phyloP scores from a whole-genome alignment of 1,284 basidiomycete species.

The Vanrija pseudolonga region DNA sequence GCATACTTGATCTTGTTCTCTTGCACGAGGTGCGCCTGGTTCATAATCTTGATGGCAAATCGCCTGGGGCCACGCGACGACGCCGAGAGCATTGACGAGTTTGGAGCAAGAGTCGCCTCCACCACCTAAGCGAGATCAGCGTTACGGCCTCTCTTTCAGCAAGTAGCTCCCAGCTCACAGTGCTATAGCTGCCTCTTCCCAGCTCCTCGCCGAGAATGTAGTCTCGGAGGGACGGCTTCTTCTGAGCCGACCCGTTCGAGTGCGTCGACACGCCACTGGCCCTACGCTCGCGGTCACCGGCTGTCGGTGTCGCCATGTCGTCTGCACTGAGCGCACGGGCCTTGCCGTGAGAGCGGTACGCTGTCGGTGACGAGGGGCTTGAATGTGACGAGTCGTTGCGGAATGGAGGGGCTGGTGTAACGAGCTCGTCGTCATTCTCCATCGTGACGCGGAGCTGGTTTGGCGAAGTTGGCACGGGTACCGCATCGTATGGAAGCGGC shows the following conservation, averaged over 20 bases:
- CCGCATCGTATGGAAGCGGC: neutral
- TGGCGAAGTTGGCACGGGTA: neutral
- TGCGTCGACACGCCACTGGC: slow-evolving; percentile 32
- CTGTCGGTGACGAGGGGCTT: neutral
- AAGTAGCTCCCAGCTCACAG: slow-evolving; percentile 24
- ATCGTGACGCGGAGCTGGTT: neutral
- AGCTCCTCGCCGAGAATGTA: slow-evolving; percentile 48
- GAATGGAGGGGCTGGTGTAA: too few species aligned
- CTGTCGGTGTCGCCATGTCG: slow-evolving; percentile 2
- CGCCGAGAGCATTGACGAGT: slow-evolving; percentile 8
- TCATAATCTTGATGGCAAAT: slow-evolving; percentile 55
- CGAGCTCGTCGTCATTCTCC: neutral
- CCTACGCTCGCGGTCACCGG: slow-evolving; percentile 31
- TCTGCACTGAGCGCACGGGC: slow-evolving; percentile 3
- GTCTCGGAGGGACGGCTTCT: slow-evolving; percentile 34
- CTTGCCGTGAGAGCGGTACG: neutral
- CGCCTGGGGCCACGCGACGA: slow-evolving; percentile 24
- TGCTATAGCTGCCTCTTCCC: slow-evolving; percentile 49
- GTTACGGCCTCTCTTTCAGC: neutral
- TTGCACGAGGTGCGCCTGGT: slow-evolving; percentile 51
- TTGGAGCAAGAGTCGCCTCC: slow-evolving; percentile 19
- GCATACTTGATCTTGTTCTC: slow-evolving; percentile 56
- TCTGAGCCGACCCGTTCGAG: slow-evolving; percentile 14
- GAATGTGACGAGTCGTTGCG: neutral
- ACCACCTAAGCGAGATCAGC: slow-evolving; percentile 18